Base-by-base conservation (phyloP, 2,329 filamentous ascomycete species). In the Coniochaeta sp. region DNA sequence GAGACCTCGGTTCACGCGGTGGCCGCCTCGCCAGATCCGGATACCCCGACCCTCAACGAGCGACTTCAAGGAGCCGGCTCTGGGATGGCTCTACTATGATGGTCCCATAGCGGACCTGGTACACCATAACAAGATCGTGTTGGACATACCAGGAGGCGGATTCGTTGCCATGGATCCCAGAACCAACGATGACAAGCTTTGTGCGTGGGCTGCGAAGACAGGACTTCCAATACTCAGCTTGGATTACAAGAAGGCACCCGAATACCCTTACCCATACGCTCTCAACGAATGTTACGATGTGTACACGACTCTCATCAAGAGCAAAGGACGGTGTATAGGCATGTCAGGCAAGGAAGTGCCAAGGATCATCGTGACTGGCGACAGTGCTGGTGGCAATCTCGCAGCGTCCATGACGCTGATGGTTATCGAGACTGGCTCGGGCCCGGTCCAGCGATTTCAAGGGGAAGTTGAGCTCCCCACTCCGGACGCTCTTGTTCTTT, bases 161-260 rank as follows among this genome's bases (percentile, higher is more conserved):
- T 99, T 96, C 65, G 93, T 99, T 14, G 93, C 95, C 19, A 99
- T 99, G 95, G 87, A 91, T 61, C 95, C 95, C n/a, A 81, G 95
- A 55, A 90, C 89, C 67, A 92, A 96, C 67, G 95, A 99, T 70
- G 95, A 99, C 73, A 96, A 96, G 73, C 79, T 99, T 19, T 85
- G 96, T 66, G 87, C 90, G 1, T 99, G 95, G 95, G 91, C 95
- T 0, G 89, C 89, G 17, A 93, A 90, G 72, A 90, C 90, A 0
- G 91, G 92, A 0, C 73, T 96, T n/a, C 93, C 95, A 0, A 83
- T 99, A 6, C 76, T 99, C 60, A 96, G 93, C 67, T 75, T 99
- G 61, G 92, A 99, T 70, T 99, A 99, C 75, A 85, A 83, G 66
- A 95, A 95, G 70, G 91, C 91, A 0, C 91, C 91, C 0, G 91